Evolutionary conservation across 148 eudicot genomes (phyloP), one percentile per base, ranked within the genome.

Genomic region (Tetragonia tetragonoides): DNA sequence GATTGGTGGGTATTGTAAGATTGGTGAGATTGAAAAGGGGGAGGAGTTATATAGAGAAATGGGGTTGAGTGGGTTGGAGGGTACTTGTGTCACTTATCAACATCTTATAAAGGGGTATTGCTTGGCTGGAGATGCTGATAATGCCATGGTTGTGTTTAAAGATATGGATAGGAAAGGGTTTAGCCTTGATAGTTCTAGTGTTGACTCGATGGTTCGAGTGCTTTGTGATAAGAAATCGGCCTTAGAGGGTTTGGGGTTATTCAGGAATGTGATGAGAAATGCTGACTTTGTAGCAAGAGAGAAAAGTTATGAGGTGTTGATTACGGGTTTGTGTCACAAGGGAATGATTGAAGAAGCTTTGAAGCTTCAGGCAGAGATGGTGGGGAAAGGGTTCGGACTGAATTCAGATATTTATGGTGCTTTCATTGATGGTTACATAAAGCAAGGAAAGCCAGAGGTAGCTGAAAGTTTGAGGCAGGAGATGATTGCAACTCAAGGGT

Each of bases 101-200:
- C 92, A 91, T 92, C 87, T 95, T 49, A 78, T 92, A 57, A 81
- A 74, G 51, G 99, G 96, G 62, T 87, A 92, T 77, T 92, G 97
- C 81, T 78, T 78, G 78, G 79, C 47, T 24, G 94, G 96, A 68
- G 87, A 92, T 83, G 81, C 82, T 73, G 88, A 81, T 84, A 79
- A 90, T 7, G 91, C 90, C 6, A 51, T 85, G 77, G 70, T 87
- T 38, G 68, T 91, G 84, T 90, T 83, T 39, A 83, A 85, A 60
- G 90, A 84, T 74, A 93, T 95, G 96, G 66, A 85, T 64, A 80
- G 85, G 70, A 91, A 87, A 81, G 89, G 87, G 41, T 84, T 86
- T 75, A 75, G 38, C 59, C 88, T 88, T 3, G 88, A 83, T 78
- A 77, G 82, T 71, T 75, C 72, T 5, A 87, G 84, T 7, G 80